Base-by-base conservation (phyloP, 2,329 filamentous ascomycete species). In the Fusarium globosum region DNA sequence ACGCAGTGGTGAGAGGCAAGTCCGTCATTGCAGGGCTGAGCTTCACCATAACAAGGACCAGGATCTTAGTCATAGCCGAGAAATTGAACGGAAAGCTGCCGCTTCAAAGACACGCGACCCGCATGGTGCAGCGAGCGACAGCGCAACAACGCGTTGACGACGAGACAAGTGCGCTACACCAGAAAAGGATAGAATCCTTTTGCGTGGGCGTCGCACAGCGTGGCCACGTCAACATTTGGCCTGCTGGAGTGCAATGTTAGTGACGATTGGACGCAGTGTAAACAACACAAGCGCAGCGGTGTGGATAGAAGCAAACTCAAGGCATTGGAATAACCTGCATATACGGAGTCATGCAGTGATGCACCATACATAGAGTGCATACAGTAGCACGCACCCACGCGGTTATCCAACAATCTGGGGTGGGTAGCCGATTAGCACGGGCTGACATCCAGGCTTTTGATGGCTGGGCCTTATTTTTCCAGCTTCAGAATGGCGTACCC, bases 191-290 rank as follows among this genome's bases (percentile, higher is more conserved):
- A n/a, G n/a, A n/a, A n/a, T n/a, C n/a, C n/a, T 49, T 46, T 62
- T 74, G 48, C 30, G 60, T 58, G 74, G 68, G 68, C 52, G 53
- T 72, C 35, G 23, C 48, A 72, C 71, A 69, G 26, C 68, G 45
- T 33, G 71, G 71, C 71, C 71, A 74, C 72, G 64, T 72, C 71
- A 68, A 70, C 42, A 51, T 33, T 55, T 20, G 52, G 23, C 57
- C 48, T 53, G 35, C n/a, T 18, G 46, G 43, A 28, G 52, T 51
- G 39, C 23, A 53, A 35, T 28, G 14, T 12, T 36, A 36, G 20
- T 41, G n/a, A 38, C 30, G 69, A 65, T 60, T 61, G 38, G 58
- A 52, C 15, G 41, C 21, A 59, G 49, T 39, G 28, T 35, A 39
- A 42, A 45, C 12, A 73, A 28, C 38, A 35, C 46, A 68, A 68